Conservation (phyloP, 805 yeast genomes). For the Wickerhamiella nectarea region DNA sequence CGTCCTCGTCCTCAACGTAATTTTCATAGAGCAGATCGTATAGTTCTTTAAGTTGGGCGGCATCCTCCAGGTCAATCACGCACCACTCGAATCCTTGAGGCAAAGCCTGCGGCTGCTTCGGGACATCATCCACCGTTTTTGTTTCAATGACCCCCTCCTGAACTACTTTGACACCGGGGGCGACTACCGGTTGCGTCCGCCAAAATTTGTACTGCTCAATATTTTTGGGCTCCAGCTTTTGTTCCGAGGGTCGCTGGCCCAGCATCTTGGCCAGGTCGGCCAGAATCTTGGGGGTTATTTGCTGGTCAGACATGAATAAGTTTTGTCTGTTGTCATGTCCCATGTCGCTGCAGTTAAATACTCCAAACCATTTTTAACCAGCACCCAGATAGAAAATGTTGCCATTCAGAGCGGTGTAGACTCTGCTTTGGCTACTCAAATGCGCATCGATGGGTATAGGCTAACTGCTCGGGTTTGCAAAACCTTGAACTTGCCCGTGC, state of each 20-base stretch:
- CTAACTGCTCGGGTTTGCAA: constrained; percentile 16
- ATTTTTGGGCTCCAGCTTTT: constrained; percentile 23
- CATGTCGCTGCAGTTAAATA: constrained; percentile 5
- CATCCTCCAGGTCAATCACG: constrained; percentile 48
- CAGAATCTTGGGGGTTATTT: constrained; percentile 4
- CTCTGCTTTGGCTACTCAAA: constrained; percentile 37
- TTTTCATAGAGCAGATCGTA: constrained; percentile 70
- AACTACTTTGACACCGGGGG: constrained; percentile 35
- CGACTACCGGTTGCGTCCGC: constrained; percentile 92
- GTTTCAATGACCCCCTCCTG: constrained; percentile 82
- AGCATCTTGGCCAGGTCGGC: constrained; percentile 14
- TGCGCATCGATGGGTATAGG: constrained; percentile 30
- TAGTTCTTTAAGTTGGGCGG: constrained; percentile 56
- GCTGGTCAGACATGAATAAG: background rate
- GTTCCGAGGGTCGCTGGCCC: constrained; percentile 14
- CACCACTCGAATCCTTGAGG: constrained; percentile 81
- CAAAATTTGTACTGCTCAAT: constrained; percentile 92
- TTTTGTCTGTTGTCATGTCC: background rate
- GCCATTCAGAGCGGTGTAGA: constrained; percentile 38
- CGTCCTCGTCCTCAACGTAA: constrained; percentile 90
- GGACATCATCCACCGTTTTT: constrained; percentile 60
- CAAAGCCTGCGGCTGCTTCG: constrained; percentile 56
- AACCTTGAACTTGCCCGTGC: constrained; percentile 35
- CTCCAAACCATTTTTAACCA: constrained; percentile 49
- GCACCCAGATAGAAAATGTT: constrained; percentile 37